phyloP scores from a whole-genome alignment of 2,329 filamentous ascomycete species.

The Fusarium decemcellulare region DNA sequence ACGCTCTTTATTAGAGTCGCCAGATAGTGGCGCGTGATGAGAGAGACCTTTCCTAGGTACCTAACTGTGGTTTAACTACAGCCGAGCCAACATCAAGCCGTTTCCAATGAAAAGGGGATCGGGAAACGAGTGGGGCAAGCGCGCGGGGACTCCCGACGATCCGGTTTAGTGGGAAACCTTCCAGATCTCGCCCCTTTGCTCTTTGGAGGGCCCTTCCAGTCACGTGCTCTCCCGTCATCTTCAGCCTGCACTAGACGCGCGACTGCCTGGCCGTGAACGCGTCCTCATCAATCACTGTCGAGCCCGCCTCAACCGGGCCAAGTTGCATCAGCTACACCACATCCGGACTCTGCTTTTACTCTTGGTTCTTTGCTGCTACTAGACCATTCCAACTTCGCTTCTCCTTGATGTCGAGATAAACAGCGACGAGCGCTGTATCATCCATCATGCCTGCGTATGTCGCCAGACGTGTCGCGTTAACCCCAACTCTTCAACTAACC shows the following conservation, averaged over 20 bases:
- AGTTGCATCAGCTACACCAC: constrained; percentile 11
- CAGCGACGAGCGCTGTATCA: constrained; percentile 12
- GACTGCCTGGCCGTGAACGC: constrained; percentile 44
- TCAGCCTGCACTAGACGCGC: constrained; percentile 32
- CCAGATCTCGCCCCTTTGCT: not conserved
- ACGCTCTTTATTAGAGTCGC: not conserved
- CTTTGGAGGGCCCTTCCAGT: constrained; percentile 8
- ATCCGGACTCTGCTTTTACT: not conserved
- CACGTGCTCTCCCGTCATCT: constrained; percentile 51
- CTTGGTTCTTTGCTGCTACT: not conserved
- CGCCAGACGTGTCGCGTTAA: constrained; percentile 23
- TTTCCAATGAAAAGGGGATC: not conserved
- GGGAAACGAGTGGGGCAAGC: constrained; percentile 26
- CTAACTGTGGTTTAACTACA: not conserved
- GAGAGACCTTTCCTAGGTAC: not conserved
- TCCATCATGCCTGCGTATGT: constrained; percentile 62
- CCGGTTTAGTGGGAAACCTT: constrained; percentile 16
- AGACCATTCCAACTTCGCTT: constrained; percentile 1
- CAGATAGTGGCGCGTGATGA: constrained; percentile 7
- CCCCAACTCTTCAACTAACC: constrained; percentile 32
- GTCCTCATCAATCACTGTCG: constrained; percentile 32
- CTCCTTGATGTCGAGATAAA: constrained; percentile 45
- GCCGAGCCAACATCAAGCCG: not conserved
- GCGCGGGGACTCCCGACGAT: constrained; percentile 27
- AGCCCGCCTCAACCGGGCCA: constrained; percentile 23